Evolutionary conservation across 2,329 filamentous ascomycete genomes (phyloP), one percentile per base, ranked within the genome.

Genomic region (Dothideomycetidae sp.): DNA sequence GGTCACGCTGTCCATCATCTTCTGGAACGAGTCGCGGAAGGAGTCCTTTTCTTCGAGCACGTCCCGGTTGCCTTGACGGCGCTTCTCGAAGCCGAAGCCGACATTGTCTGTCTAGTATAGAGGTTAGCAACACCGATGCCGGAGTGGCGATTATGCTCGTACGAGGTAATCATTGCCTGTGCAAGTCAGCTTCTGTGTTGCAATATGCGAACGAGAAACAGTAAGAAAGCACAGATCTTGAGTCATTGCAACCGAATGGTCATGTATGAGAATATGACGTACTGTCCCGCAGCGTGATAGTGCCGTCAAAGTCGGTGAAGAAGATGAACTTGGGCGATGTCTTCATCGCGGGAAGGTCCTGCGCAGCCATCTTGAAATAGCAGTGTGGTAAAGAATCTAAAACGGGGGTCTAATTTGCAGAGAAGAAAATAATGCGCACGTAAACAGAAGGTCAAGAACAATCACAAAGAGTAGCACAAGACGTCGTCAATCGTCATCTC

Each of bases 231-330:
- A n/a, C n/a, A n/a, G n/a, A n/a, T n/a, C n/a, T n/a, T n/a, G n/a
- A n/a, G n/a, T n/a, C n/a, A n/a, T n/a, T n/a, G n/a, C n/a, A n/a
- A n/a, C n/a, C n/a, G n/a, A n/a, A n/a, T n/a, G n/a, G n/a, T n/a
- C n/a, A n/a, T n/a, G n/a, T n/a, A n/a, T n/a, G n/a, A n/a, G n/a
- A 29, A 30, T n/a, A 28, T 13, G 15, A 63, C 67, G 54, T 52
- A 71, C 71, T 75, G 58, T 79, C 75, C 52, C 73, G 65, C 40
- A 75, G 70, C 33, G 88, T 94, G 56, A 94, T 88, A 37, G 86
- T 96, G 53, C 90, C 90, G 61, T 98, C 90, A 56, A 96, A 96
- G 64, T 98, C 90, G 49, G 86, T 93, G 68, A 96, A 96, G 72
- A 98, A 94, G 67, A 98, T 86, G 66, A 83, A 81, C 62, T 84